Percentiles rank a stretch among this genome's conserved stretches.
phyloP scores from a whole-genome alignment of 768 basidiomycete species.

The Boletus pseudo-olivaceus region DNA sequence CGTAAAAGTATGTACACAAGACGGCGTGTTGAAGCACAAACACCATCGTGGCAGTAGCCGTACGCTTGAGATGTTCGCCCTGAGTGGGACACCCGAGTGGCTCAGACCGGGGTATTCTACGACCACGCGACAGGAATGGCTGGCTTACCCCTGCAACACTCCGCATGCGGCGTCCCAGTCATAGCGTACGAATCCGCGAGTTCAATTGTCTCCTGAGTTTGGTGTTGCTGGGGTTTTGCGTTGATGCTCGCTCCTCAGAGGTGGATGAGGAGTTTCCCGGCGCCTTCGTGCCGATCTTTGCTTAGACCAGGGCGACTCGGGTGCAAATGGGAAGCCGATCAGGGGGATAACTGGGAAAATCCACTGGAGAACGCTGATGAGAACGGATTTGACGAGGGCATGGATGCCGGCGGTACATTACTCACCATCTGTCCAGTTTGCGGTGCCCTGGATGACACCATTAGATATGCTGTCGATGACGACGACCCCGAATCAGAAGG shows the following conservation, averaged over 20 bases:
- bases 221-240: slow-evolving; percentile 19
- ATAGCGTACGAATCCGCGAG: slow-evolving; percentile 27
- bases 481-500: background rate
- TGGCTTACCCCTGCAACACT: slow-evolving; percentile 30
- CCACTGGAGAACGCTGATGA: slow-evolving; percentile 29
- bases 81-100: background rate
- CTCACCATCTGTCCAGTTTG: slow-evolving; percentile 21
- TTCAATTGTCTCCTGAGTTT: slow-evolving; percentile 29
- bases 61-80: slow-evolving; percentile 26
- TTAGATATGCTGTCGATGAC: slow-evolving; percentile 18
- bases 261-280: slow-evolving; percentile 13
- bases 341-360: slow-evolving; percentile 32
- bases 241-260: slow-evolving; percentile 24
- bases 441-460: slow-evolving; percentile 23
- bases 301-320: slow-evolving; percentile 35
- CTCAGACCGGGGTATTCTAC: background rate
- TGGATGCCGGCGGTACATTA: background rate
- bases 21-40: slow-evolving; percentile 28
- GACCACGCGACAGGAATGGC: background rate
- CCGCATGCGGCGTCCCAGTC: slow-evolving; percentile 27
- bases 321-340: slow-evolving; percentile 29
- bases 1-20: slow-evolving; percentile 34
- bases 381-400: background rate
- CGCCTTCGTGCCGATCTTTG: slow-evolving; percentile 24
- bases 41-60: slow-evolving; percentile 29